phyloP scores from a whole-genome alignment of 257 asterid species.

The Paraleonurus japonicus region DNA sequence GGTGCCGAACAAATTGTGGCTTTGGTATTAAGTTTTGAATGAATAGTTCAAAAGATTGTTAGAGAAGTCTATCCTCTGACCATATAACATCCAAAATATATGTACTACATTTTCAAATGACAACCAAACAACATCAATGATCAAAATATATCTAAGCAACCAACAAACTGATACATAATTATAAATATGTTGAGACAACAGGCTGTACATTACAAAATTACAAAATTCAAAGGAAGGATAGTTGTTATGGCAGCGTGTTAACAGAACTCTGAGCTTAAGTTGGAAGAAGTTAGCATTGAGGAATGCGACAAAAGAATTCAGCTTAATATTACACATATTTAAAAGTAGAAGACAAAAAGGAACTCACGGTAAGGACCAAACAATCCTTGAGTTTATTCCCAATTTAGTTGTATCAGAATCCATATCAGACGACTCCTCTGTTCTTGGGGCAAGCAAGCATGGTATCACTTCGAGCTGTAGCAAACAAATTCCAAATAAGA shows the following conservation, averaged over 20 bases:
- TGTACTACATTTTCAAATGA: background rate
- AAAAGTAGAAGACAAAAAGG: constrained; percentile 3
- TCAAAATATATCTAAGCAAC: background rate
- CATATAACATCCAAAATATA: background rate
- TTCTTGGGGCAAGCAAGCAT: constrained; percentile 73
- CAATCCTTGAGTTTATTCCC: constrained; percentile 48
- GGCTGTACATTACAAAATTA: background rate
- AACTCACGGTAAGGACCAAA: constrained; percentile 90
- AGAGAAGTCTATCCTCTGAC: background rate
- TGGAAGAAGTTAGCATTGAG: background rate
- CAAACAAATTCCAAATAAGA: constrained; percentile 21
- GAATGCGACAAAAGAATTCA: background rate
- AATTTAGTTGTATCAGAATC: constrained; percentile 32
- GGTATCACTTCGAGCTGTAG: constrained; percentile 82
- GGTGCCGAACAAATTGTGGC: background rate
- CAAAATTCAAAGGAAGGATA: background rate
- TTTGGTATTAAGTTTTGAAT: background rate
- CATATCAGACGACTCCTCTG: constrained; percentile 31
- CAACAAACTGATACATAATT: background rate
- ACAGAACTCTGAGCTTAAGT: background rate
- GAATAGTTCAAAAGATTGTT: background rate
- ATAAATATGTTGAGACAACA: background rate
- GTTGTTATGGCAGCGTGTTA: background rate
- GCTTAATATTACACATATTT: background rate
- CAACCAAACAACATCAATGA: background rate